Conservation (phyloP, 73 alveolate species). For the Durusdinium trenchii region DNA sequence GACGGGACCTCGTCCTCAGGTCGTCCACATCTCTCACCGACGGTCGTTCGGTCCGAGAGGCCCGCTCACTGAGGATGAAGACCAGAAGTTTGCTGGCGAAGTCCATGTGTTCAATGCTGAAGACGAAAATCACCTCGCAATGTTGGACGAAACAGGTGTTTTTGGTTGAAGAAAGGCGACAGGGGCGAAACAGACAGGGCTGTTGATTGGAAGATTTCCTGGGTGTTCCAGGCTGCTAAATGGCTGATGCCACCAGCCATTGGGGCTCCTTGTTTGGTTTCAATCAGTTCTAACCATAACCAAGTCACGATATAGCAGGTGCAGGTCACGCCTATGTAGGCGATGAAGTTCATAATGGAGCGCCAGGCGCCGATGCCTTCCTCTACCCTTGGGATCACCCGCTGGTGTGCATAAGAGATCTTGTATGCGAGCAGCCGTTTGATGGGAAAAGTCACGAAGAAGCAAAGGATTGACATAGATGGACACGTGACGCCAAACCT, state of each 20-base stretch:
- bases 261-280: too few relatives aligned
- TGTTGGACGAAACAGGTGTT: neutral
- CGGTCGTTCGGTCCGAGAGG: neutral
- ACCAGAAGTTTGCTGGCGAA: constrained; percentile 11
- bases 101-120: neutral
- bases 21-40: too few relatives aligned
- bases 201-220: too few relatives aligned
- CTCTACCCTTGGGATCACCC: constrained; percentile 59
- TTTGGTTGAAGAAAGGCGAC: too few relatives aligned
- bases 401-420: constrained; percentile 50
- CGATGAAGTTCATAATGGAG: constrained; percentile 41
- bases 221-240: too few relatives aligned
- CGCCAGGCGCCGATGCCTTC: constrained; percentile 91
- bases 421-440: constrained; percentile 68
- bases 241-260: too few relatives aligned
- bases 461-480: constrained; percentile 51
- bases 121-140: constrained; percentile 43
- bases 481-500: constrained; percentile 94
- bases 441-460: constrained; percentile 31
- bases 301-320: constrained; percentile 71
- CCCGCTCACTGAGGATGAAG: constrained; percentile 51
- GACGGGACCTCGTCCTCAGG: too few relatives aligned
- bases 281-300: neutral
- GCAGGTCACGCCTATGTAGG: constrained; percentile 68
- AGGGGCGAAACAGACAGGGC: too few relatives aligned